phyloP scores from a whole-genome alignment of 352 stramenopile species.

The Globisporangium polare region DNA sequence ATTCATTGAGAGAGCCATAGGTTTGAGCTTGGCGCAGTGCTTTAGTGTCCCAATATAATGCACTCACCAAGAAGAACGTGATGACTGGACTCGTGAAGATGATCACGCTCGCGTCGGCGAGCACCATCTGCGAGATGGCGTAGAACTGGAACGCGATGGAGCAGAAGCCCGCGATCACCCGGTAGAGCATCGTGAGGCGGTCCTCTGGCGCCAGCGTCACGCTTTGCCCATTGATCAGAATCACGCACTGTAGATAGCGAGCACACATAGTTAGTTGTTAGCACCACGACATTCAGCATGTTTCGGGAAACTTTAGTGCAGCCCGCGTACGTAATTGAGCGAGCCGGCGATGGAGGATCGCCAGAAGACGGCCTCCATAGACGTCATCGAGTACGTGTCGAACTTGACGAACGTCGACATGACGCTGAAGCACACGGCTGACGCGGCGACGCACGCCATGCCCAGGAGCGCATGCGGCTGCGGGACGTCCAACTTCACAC shows the following conservation, averaged over 20 bases:
- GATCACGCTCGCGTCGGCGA: slow-evolving; percentile 61
- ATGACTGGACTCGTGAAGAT: slow-evolving; percentile 63
- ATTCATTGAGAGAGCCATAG: too few relatives aligned
- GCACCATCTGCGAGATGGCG: slow-evolving; percentile 68
- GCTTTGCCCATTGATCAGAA: slow-evolving; percentile 38
- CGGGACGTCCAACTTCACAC: slow-evolving; percentile 16
- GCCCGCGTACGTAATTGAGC: slow-evolving; percentile 57
- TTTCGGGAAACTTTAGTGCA: background rate
- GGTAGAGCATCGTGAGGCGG: slow-evolving; percentile 56
- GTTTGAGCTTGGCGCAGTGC: too few relatives aligned
- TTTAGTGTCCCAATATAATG: too few relatives aligned
- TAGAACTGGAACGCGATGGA: slow-evolving; percentile 65
- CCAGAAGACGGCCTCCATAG: slow-evolving; percentile 80
- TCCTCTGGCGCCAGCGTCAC: slow-evolving; percentile 43
- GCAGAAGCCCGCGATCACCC: slow-evolving; percentile 30
- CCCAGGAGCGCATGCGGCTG: slow-evolving; percentile 54
- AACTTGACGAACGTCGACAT: slow-evolving; percentile 84
- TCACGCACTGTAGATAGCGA: slow-evolving; percentile 2
- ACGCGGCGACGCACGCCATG: slow-evolving; percentile 62
- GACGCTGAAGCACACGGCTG: slow-evolving; percentile 77
- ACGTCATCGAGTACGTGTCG: slow-evolving; percentile 70
- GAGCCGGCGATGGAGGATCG: slow-evolving; percentile 46
- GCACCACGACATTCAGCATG: background rate
- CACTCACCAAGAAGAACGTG: slow-evolving; percentile 57
- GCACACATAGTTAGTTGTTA: too few relatives aligned